Conservation (phyloP, 2,329 filamentous ascomycete species). For the Domatiomyces catenatus region DNA sequence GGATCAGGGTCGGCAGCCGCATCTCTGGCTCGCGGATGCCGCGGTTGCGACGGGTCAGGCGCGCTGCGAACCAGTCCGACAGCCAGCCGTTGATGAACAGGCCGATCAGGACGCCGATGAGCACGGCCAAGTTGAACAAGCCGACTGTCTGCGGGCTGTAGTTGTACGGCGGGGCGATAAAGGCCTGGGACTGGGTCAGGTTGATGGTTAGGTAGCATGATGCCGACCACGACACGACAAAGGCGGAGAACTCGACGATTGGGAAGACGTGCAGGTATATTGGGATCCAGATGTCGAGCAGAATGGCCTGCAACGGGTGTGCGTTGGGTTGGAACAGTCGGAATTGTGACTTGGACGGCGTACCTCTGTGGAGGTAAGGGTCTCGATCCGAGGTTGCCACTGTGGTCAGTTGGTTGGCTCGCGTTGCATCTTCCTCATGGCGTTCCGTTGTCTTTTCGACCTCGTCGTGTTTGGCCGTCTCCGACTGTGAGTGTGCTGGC, state of each 20-base stretch:
- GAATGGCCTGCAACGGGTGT: conserved; percentile 29
- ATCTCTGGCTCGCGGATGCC: conserved; percentile 46
- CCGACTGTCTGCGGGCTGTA: conserved; percentile 36
- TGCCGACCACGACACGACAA: conserved; percentile 46
- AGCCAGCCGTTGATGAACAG: conserved; percentile 40
- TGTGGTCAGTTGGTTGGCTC: conserved; percentile 6
- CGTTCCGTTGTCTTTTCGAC: conserved; percentile 5
- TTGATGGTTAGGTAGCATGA: conserved; percentile 45
- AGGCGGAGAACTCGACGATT: conserved; percentile 47
- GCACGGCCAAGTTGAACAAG: conserved; percentile 43
- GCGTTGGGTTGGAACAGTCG: conserved; percentile 35
- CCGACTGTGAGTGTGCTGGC: conserved; percentile 1
- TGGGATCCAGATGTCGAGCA: conserved; percentile 43
- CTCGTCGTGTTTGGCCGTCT: conserved; percentile 1
- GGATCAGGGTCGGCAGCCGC: conserved; percentile 41
- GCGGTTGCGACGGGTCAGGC: conserved; percentile 37
- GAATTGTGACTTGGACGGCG: conserved; percentile 42
- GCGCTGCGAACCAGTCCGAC: conserved; percentile 41
- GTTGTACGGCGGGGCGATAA: conserved; percentile 41
- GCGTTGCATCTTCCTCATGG: conserved; percentile 8
- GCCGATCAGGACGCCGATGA: conserved; percentile 40
- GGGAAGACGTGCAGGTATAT: conserved; percentile 49
- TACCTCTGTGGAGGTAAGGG: conserved; percentile 41
- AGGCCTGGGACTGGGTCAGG: conserved; percentile 41
- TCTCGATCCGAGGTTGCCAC: conserved; percentile 28